Conservation (phyloP, 768 basidiomycete species). For the Hygrocybe punicea region DNA sequence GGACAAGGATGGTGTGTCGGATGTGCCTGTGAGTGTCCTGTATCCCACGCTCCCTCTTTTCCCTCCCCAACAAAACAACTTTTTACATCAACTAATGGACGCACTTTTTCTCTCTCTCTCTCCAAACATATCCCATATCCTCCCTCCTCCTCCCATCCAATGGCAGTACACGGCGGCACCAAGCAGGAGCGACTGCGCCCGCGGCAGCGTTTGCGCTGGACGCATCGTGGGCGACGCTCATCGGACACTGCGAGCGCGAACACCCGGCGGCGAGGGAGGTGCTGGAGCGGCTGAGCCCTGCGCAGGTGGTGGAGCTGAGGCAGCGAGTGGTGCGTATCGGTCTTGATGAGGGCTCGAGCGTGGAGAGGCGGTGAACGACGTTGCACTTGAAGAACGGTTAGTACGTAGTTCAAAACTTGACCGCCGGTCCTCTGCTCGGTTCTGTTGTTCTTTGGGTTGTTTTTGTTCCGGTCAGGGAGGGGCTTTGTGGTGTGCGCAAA, state of each 20-base stretch:
- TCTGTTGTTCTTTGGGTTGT: too few relatives aligned
- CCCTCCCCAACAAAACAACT: too few relatives aligned
- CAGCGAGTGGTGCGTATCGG: constrained; percentile 19
- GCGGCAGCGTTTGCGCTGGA: constrained; percentile 22
- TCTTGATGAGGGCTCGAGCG: background rate
- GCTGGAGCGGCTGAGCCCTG: constrained; percentile 29
- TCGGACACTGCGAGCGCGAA: constrained; percentile 29
- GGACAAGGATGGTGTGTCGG: constrained; percentile 24
- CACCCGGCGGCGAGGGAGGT: constrained; percentile 33
- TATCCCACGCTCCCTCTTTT: background rate
- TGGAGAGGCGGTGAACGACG: background rate
- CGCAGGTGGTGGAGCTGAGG: constrained; percentile 34
- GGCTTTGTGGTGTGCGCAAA: too few relatives aligned
- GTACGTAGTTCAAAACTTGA: too few relatives aligned
- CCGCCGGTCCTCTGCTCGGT: too few relatives aligned
- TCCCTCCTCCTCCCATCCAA: too few relatives aligned
- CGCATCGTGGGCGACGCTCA: constrained; percentile 31
- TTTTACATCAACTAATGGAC: background rate
- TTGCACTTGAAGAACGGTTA: too few relatives aligned
- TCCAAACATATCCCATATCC: too few relatives aligned
- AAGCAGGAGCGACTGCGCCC: background rate
- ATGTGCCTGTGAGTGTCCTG: constrained; percentile 31
- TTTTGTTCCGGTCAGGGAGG: too few relatives aligned
- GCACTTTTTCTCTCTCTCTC: background rate
- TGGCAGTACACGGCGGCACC: constrained; percentile 10